Evolutionary conservation across 139 green algal species (phyloP).

Genomic region (Chlorella sorokiniana): DNA sequence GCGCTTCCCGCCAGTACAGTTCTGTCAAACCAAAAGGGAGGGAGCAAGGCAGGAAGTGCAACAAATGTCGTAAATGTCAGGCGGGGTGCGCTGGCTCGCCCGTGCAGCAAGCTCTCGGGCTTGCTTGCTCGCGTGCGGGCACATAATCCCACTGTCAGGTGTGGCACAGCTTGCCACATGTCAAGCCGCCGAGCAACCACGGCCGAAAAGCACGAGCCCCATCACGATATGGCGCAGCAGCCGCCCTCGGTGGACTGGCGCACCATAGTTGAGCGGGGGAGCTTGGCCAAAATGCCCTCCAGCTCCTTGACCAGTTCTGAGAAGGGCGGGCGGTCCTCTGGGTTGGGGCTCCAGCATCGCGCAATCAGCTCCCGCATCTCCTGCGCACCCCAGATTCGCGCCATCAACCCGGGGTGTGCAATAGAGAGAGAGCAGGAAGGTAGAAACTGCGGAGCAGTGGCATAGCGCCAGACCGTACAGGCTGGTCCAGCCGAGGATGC

Average conservation of each 20-base stretch:
- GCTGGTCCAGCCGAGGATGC: not conserved
- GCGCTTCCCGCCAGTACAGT: too few species aligned
- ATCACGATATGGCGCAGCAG: slow-evolving; percentile 28
- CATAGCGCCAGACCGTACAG: not conserved
- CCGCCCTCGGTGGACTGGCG: not conserved
- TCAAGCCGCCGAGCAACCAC: too few species aligned
- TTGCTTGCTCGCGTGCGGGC: too few species aligned
- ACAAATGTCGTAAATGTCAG: too few species aligned
- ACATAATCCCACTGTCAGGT: too few species aligned
- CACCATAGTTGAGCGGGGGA: slow-evolving; percentile 18
- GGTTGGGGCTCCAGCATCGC: slow-evolving; percentile 49
- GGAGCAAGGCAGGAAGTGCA: too few species aligned
- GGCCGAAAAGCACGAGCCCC: not conserved
- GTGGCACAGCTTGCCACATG: too few species aligned
- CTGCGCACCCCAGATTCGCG: slow-evolving; percentile 15
- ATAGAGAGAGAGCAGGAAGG: not conserved
- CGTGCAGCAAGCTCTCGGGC: too few species aligned
- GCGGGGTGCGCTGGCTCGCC: too few species aligned
- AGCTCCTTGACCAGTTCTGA: slow-evolving; percentile 27
- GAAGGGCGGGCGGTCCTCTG: slow-evolving; percentile 47
- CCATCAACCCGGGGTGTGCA: not conserved
- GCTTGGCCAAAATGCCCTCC: slow-evolving; percentile 7
- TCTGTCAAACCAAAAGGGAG: too few species aligned
- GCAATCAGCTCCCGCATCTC: slow-evolving; percentile 53
- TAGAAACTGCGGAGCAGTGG: not conserved